phyloP scores from a whole-genome alignment of 1,139 yeast genomes.

The Barnettozyma hawaiiensis region DNA sequence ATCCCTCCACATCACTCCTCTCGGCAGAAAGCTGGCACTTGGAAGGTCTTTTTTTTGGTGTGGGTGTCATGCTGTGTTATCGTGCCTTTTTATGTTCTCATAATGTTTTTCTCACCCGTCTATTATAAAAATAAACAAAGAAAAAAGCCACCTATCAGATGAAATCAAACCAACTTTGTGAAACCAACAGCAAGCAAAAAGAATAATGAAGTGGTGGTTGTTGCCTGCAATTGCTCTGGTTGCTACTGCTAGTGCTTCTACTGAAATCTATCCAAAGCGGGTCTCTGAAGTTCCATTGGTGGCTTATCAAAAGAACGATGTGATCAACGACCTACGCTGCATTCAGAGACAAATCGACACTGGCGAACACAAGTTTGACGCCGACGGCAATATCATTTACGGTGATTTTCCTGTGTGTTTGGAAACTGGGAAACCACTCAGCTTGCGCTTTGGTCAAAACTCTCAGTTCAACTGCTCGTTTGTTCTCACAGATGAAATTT shows the following conservation, averaged over 20 bases:
- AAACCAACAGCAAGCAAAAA: not conserved
- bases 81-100: no score
- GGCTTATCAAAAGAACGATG: constrained; percentile 41
- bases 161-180: not conserved
- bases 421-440: constrained; percentile 57
- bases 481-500: constrained; percentile 57
- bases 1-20: no score
- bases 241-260: not conserved
- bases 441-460: constrained; percentile 46
- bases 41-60: no score
- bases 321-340: constrained; percentile 47
- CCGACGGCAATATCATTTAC: constrained; percentile 51
- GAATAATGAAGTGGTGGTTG: constrained; percentile 4
- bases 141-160: not conserved
- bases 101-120: no score
- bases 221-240: not conserved
- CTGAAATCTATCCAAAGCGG: constrained; percentile 27
- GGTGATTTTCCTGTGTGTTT: constrained; percentile 55
- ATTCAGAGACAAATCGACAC: constrained; percentile 63
- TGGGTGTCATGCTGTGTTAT: no score
- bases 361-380: constrained; percentile 72
- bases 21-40: no score
- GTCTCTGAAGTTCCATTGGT: constrained; percentile 20
- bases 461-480: constrained; percentile 59
- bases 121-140: no score